A percentile compares a stretch with the other conserved stretches of the same genome.
Conservation (phyloP, 1,284 basidiomycete genomes). For the Malassezia cuniculi region DNA sequence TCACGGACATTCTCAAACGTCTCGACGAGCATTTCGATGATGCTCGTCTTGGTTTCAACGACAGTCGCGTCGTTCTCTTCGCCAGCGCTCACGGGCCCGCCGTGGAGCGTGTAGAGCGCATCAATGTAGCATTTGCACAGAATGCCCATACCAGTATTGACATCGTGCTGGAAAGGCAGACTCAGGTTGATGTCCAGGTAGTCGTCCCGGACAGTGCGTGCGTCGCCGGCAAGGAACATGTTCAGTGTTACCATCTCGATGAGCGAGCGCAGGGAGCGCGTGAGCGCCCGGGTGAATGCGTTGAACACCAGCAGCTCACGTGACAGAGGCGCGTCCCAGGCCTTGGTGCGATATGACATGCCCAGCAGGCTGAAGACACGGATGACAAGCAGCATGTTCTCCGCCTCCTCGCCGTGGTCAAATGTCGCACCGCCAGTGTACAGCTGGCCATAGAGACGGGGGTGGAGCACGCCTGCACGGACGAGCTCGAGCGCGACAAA, state of each 20-base stretch:
- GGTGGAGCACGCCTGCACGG: conserved; percentile 86
- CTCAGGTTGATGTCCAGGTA: conserved; percentile 72
- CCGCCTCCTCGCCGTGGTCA: conserved; percentile 50
- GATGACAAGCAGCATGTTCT: conserved; percentile 90
- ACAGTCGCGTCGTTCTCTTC: conserved; percentile 60
- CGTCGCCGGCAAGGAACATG: conserved; percentile 78
- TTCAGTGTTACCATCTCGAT: conserved; percentile 82
- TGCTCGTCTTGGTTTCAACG: conserved; percentile 67
- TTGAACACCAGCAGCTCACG: conserved; percentile 95
- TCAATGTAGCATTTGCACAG: conserved; percentile 77
- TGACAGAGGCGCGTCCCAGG: conserved; percentile 69
- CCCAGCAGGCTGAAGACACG: conserved; percentile 84
- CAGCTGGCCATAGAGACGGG: conserved; percentile 70
- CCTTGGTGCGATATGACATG: conserved; percentile 60
- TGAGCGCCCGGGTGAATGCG: conserved; percentile 80
- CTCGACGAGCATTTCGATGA: conserved; percentile 79
- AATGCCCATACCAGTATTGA: conserved; percentile 95
- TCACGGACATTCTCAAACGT: conserved; percentile 79
- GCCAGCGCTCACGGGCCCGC: conserved; percentile 51
- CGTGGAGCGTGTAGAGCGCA: conserved; percentile 62
- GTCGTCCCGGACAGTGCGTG: conserved; percentile 72
- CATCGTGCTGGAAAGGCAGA: conserved; percentile 69
- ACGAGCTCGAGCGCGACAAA: conserved; percentile 77
- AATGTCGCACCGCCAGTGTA: conserved; percentile 92
- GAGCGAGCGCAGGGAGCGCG: conserved; percentile 74